These are phyloP conservation scores for Botryotinia convoluta DNA, from an alignment of 2,329 filamentous ascomycete genomes.

Conservation along the genomic window DNA sequence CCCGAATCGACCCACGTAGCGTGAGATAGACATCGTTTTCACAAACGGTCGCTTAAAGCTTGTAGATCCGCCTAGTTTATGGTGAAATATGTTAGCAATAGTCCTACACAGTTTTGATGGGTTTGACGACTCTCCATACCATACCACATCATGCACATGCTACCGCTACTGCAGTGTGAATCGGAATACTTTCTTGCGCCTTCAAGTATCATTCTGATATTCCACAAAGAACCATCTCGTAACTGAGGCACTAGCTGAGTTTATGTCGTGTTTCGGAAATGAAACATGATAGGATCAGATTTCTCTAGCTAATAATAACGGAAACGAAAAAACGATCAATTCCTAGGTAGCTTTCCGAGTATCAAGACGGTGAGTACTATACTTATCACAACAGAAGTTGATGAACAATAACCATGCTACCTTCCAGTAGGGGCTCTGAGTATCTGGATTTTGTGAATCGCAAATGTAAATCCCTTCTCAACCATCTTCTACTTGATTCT, in stretches of 20 bases:
- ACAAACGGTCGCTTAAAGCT: not conserved
- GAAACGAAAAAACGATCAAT: not conserved
- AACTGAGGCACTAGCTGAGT: not conserved
- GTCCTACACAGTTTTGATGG: not conserved
- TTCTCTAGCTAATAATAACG: not conserved
- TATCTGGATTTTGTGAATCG: not conserved
- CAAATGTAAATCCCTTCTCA: not conserved
- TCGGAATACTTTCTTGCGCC: not conserved
- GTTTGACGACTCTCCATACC: not conserved
- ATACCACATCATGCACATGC: not conserved
- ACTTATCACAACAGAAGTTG: not conserved
- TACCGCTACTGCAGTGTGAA: not conserved
- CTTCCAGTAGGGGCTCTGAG: not conserved
- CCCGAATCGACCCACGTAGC: not conserved
- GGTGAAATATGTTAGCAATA: not conserved
- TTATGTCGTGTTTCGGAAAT: not conserved
- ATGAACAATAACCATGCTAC: not conserved
- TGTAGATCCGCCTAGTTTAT: not conserved
- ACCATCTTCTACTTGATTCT: not conserved
- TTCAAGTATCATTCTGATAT: not conserved
- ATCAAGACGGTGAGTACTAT: too few relatives aligned
- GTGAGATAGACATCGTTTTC: not conserved
- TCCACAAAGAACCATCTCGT: not conserved
- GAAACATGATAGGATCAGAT: not conserved
- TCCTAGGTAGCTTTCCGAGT: not conserved